Evolutionary conservation across 1,139 yeast species (phyloP).

Genomic region (Saccharomyces hybrid): DNA sequence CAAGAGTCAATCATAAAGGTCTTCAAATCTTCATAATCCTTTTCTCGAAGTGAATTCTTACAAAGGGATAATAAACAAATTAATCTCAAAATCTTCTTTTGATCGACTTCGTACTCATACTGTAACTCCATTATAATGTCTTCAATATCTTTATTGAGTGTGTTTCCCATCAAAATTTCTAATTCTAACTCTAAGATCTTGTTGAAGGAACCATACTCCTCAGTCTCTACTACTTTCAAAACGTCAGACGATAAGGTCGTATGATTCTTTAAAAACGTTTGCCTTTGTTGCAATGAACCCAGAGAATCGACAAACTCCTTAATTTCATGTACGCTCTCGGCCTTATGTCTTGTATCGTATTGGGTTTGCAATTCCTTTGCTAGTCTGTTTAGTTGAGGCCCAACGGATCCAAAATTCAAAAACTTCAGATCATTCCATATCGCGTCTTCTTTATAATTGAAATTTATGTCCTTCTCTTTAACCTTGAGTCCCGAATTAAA

Average conservation of each 20-base stretch:
- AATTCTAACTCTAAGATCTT: conserved; percentile 64
- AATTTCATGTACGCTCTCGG: conserved; percentile 57
- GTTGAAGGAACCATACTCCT: conserved; percentile 39
- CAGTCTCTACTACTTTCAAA: conserved; percentile 45
- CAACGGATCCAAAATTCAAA: conserved; percentile 74
- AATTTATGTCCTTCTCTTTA: conserved; percentile 21
- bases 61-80: conserved; percentile 23
- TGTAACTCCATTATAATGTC: conserved; percentile 21
- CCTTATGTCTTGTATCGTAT: conserved; percentile 55
- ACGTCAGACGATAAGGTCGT: conserved; percentile 69
- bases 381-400: conserved; percentile 56
- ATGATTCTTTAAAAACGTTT: conserved; percentile 64
- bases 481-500: conserved; percentile 37
- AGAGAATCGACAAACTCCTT: conserved; percentile 65
- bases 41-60: conserved; percentile 25
- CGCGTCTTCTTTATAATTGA: conserved; percentile 31
- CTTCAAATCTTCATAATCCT: conserved; percentile 22
- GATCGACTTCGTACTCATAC: conserved; percentile 19
- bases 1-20: conserved; percentile 26
- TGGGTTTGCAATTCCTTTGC: conserved; percentile 68
- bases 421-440: conserved; percentile 49
- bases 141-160: conserved; percentile 18
- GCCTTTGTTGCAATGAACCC: conserved; percentile 59
- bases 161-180: conserved; percentile 25
- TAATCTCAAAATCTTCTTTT: conserved; percentile 17